Evolutionary conservation across 345 rosid species (phyloP).

Genomic region (Nephelium lappaceum): DNA sequence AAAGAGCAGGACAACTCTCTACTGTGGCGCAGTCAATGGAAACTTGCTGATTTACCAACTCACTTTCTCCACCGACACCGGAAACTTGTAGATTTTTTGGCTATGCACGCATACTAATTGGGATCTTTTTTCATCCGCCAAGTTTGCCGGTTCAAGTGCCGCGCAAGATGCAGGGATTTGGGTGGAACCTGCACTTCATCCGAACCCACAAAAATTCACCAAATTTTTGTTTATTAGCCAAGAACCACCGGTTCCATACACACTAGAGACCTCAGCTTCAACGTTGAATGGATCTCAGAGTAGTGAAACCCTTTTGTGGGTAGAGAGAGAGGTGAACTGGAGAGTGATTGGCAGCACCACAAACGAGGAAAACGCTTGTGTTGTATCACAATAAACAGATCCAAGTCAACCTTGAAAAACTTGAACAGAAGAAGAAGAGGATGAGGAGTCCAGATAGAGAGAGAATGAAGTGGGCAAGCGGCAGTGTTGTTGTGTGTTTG

Average conservation of each 20-base stretch:
- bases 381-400: constrained; percentile 9
- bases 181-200: no score
- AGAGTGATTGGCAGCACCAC: background rate
- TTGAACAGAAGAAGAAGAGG: background rate
- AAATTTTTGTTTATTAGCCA: no score
- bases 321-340: background rate
- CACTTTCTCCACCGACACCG: no score
- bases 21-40: background rate
- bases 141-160: no score
- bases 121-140: no score
- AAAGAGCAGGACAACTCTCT: background rate
- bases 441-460: background rate
- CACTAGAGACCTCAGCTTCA: no score
- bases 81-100: no score
- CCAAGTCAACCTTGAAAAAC: background rate
- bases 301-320: background rate
- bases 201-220: no score
- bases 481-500: background rate
- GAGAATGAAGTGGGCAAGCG: background rate
- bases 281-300: constrained; percentile 14
- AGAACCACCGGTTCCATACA: no score
- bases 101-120: no score
- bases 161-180: no score
- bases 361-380: background rate
- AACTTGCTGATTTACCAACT: background rate